Evolutionary conservation across 805 yeast genomes (phyloP), one percentile per base, ranked within the genome.

Genomic region (Ogataea methanolica): DNA sequence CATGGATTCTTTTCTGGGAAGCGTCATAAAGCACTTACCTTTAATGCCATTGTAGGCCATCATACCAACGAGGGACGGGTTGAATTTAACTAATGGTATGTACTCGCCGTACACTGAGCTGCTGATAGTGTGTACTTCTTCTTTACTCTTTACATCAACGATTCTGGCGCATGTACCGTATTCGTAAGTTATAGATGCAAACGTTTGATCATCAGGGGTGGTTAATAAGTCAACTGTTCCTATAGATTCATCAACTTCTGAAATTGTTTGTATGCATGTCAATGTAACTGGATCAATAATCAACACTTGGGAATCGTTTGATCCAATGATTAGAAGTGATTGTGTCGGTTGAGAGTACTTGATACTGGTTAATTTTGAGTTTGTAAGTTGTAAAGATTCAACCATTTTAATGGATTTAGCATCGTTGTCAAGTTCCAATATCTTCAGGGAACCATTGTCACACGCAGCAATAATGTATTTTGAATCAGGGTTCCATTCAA

Each of bases 291-390:
- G 62, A 49, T 66, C 65, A 67, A 78, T 69, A 9, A 73, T 41
- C 16, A 74, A 69, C 5, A 76, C 68, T 26, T 71, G 69, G 34
- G 82, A 79, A 51, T 76, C 80, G 44, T 67, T 69, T 16, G 75
- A 60, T 5, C 79, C 80, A 7, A 68, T 67, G 15, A 68, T 68
- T 34, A 76, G 49, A 48, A 57, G 69, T 19, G 58, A 51, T 2
- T 76, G 78, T 38, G 70, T 46, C 2, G 75, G 71, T 42, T 72
- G 70, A 23, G 31, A 26, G 31, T 69, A 58, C 11, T 59, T 51
- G 31, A 73, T 50, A 41, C 70, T 59, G 14, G 78, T 71, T 21
- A 71, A 66, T 22, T 62, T 9, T 73, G 69, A 46, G 65, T 59
- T 51, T 66, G 77, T 19, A 70, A 33, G 52, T 33, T 41, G 49